Conservation (phyloP, 2,329 filamentous ascomycete genomes). For the Neofusicoccum sp. region DNA sequence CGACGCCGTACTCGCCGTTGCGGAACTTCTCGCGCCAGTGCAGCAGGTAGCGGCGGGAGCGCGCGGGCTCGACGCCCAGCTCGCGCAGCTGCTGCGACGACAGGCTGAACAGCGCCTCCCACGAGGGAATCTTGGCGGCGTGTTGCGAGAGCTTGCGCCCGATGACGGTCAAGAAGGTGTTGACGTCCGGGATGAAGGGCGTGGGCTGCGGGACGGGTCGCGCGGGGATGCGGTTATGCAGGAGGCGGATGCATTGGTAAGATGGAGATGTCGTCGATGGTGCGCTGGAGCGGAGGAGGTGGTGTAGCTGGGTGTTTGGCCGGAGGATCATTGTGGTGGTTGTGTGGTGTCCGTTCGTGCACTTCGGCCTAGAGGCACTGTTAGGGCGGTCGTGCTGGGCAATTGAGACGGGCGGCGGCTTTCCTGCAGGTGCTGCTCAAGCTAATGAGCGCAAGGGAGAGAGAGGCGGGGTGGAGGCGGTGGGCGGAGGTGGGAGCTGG, state of each 20-base stretch:
- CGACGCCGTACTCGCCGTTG: conserved; percentile 74
- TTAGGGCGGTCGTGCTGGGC: background rate
- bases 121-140: conserved; percentile 82
- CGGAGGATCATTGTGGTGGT: conserved; percentile 38
- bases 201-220: conserved; percentile 68
- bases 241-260: conserved; percentile 33
- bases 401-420: background rate
- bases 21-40: conserved; percentile 86
- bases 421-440: background rate
- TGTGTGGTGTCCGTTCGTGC: background rate
- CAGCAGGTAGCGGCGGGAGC: conserved; percentile 80
- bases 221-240: conserved; percentile 44
- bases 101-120: conserved; percentile 87
- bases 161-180: conserved; percentile 87
- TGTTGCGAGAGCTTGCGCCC: conserved; percentile 84
- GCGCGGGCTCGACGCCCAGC: conserved; percentile 83
- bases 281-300: conserved; percentile 12
- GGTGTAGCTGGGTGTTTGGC: conserved; percentile 21
- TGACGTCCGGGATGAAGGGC: conserved; percentile 81
- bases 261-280: background rate
- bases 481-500: conserved; percentile 16
- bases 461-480: background rate
- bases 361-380: background rate
- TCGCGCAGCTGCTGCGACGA: conserved; percentile 77
- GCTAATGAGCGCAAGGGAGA: background rate